phyloP scores from a whole-genome alignment of 495 filamentous ascomycete genomes.

The Xylaria longipes region DNA sequence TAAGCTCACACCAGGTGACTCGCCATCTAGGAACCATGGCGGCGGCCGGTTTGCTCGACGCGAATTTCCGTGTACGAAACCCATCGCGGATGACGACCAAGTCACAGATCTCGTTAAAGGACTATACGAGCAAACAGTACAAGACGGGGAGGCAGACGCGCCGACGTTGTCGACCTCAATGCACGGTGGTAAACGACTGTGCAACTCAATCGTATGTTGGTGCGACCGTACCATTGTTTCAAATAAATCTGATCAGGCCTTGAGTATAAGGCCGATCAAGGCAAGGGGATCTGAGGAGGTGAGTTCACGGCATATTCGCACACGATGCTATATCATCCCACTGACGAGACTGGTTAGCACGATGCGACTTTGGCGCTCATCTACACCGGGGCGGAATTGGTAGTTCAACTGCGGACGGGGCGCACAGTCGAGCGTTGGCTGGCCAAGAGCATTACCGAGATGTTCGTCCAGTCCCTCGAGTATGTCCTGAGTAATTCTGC shows the following conservation, averaged over 20 bases:
- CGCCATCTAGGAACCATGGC: neutral
- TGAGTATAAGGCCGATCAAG: conserved; percentile 7
- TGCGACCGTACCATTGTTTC: neutral
- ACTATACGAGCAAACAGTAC: neutral
- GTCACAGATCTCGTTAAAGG: neutral
- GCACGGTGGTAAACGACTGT: neutral
- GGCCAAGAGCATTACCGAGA: conserved; percentile 1
- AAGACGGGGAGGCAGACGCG: neutral
- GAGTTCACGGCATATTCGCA: neutral
- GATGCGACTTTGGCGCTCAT: conserved; percentile 1
- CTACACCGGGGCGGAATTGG: neutral
- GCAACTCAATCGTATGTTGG: conserved; percentile 13
- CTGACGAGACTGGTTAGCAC: neutral
- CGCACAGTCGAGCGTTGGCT: neutral
- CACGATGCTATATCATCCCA: neutral
- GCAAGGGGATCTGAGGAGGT: conserved; percentile 3
- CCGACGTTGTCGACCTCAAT: neutral
- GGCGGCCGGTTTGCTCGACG: neutral
- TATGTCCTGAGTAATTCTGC: neutral
- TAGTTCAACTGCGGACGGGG: conserved; percentile 1
- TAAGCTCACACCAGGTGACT: neutral
- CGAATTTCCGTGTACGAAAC: conserved; percentile 1
- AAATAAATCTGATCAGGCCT: neutral
- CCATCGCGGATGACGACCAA: neutral
- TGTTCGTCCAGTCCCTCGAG: conserved; percentile 17